Conservation (phyloP, 31 red algal genomes). For the Asparagopsis taxiformis region DNA sequence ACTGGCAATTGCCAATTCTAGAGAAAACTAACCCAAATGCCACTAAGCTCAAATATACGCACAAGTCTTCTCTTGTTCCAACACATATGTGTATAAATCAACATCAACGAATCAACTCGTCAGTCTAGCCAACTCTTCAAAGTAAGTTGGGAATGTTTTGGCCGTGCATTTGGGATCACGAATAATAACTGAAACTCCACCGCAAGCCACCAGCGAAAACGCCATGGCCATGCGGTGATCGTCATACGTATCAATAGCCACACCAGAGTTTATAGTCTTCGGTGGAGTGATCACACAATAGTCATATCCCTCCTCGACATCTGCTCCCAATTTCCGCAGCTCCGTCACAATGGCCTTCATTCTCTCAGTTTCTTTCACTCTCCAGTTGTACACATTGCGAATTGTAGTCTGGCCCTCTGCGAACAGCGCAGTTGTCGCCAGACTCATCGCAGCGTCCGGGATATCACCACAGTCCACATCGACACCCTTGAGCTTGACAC, state of each 20-base stretch:
- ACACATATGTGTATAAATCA: too few relatives aligned
- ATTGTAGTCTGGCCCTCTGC: conserved; percentile 84
- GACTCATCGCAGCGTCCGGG: conserved; percentile 98
- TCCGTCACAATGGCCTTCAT: conserved; percentile 98
- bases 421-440: conserved; percentile 92
- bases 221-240: conserved; percentile 99
- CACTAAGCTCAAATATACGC: too few relatives aligned
- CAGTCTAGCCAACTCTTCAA: conserved; percentile 72
- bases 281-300: conserved; percentile 92
- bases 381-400: conserved; percentile 96
- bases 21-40: too few relatives aligned
- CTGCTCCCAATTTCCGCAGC: conserved; percentile 89
- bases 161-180: conserved; percentile 84
- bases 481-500: conserved; percentile 62
- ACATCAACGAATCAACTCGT: not conserved
- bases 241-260: conserved; percentile 94
- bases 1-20: too few relatives aligned
- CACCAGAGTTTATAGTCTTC: conserved; percentile 19
- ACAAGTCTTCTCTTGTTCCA: too few relatives aligned
- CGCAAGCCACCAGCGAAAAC: conserved; percentile 94
- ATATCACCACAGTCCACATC: conserved; percentile 97
- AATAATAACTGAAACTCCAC: conserved; percentile 78
- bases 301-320: conserved; percentile 91
- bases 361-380: conserved; percentile 99
- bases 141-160: conserved; percentile 98